Evolutionary conservation across 2,329 filamentous ascomycete genomes (phyloP), one percentile per base, ranked within the genome.

Genomic region (Parastagonospora nodorum): DNA sequence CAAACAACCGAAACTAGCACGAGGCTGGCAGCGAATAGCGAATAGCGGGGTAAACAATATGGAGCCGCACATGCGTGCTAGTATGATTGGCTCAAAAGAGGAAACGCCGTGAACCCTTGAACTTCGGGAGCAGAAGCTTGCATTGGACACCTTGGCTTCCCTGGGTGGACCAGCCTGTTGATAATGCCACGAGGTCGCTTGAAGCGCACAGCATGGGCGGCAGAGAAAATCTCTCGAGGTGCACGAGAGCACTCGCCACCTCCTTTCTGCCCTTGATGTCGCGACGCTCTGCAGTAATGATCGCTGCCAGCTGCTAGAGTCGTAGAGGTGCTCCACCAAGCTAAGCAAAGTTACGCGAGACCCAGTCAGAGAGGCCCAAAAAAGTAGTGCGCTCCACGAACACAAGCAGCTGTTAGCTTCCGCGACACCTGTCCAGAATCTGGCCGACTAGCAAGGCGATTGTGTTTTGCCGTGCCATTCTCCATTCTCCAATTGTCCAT

Each of bases 391-490:
- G 55, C 59, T 63, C 57, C 55, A 57, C 53, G 48, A 50, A 51
- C 42, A 59, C 53, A 51, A 24, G 40, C 55, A 53, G 48, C 35
- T 50, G 53, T 45, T 63, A 60, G 60, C 54, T 56, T 47, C 60
- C 55, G 62, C 60, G 44, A 60, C 60, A 57, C 53, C 57, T 64
- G 58, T 59, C 53, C 58, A 58, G 51, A 61, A 57, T 42, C 29
- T 16, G 8, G 16, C 29, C 40, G 36, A 11, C 36, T 19, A 30
- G 15, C 9, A 14, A 27, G 30, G 5, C 45, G 42, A 42, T 48
- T 35, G 45, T 9, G n/a, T 33, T 15, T 30, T 42, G 35, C 42
- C 8, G 38, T 30, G 19, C 31, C 27, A 15, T 36, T 30, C 19
- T 24, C 31, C 27, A 15, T 36, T 30, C 19, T 24, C 19, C 19